Conservation (phyloP, 2,329 filamentous ascomycete species). For the Verticillium albo-atrum region DNA sequence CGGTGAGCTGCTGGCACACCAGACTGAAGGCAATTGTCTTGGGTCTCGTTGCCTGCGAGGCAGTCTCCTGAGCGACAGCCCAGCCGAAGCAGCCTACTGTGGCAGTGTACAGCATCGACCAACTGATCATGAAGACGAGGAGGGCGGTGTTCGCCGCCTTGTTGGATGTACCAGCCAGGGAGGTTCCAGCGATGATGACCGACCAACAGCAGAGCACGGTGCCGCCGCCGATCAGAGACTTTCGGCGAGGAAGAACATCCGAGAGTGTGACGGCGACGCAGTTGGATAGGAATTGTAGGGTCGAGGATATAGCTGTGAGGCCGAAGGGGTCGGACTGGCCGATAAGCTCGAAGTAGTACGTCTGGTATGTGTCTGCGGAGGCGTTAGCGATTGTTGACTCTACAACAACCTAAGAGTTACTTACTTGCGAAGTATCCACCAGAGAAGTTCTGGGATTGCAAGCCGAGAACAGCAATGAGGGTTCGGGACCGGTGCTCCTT, state of each 20-base stretch:
- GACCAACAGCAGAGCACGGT: slow-evolving; percentile 19
- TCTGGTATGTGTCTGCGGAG: slow-evolving; percentile 20
- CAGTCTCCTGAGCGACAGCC: slow-evolving; percentile 22
- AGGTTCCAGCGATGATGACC: slow-evolving; percentile 19
- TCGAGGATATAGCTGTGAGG: slow-evolving; percentile 21
- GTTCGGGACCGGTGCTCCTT: slow-evolving; percentile 20
- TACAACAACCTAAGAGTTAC: not conserved
- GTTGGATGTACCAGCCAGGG: slow-evolving; percentile 14
- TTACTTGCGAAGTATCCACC: slow-evolving; percentile 23
- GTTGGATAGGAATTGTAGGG: slow-evolving; percentile 21
- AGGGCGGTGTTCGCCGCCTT: slow-evolving; percentile 19
- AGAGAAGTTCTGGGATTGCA: slow-evolving; percentile 22
- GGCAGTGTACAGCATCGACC: slow-evolving; percentile 22
- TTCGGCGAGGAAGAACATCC: slow-evolving; percentile 19
- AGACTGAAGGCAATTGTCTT: slow-evolving; percentile 23
- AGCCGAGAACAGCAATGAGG: slow-evolving; percentile 18
- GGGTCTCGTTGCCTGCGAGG: slow-evolving; percentile 19
- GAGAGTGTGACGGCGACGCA: slow-evolving; percentile 17
- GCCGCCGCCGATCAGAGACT: slow-evolving; percentile 19
- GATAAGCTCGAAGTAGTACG: slow-evolving; percentile 24
- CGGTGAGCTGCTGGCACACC: slow-evolving; percentile 26
- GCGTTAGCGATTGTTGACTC: not conserved
- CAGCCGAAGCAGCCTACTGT: slow-evolving; percentile 23
- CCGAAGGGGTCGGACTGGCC: slow-evolving; percentile 22
- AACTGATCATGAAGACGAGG: slow-evolving; percentile 22